phyloP scores from a whole-genome alignment of 2,329 filamentous ascomycete species.

The Penicillium polonicum region DNA sequence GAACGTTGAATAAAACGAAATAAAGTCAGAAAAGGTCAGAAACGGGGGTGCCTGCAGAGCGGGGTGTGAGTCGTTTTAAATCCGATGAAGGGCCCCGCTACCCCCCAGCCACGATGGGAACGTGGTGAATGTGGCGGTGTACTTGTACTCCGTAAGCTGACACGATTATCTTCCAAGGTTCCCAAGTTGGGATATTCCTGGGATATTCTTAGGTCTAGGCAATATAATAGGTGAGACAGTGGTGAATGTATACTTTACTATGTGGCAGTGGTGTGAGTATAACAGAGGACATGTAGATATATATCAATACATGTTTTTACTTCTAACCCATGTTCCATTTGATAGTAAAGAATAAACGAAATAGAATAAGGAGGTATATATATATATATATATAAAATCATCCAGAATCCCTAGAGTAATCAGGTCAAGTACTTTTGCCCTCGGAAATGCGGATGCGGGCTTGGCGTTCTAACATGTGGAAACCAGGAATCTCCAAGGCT shows the following conservation, averaged over 20 bases:
- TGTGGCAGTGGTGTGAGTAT: not conserved
- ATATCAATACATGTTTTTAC: not conserved
- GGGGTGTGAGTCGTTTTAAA: slow-evolving; percentile 7
- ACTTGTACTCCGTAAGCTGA: not conserved
- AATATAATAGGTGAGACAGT: not conserved
- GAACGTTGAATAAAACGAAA: not conserved
- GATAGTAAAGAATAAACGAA: no score
- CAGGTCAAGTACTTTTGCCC: not conserved
- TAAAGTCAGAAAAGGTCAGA: not conserved
- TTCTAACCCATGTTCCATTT: no score
- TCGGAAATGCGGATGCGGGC: not conserved
- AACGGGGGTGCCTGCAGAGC: slow-evolving; percentile 9
- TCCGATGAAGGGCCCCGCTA: slow-evolving; percentile 18
- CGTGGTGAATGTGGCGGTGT: slow-evolving; percentile 17
- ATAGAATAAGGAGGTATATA: not conserved
- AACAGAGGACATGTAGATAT: not conserved
- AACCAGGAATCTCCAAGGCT: not conserved
- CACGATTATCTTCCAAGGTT: not conserved
- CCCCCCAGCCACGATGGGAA: slow-evolving; percentile 24
- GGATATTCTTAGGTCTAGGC: not conserved
- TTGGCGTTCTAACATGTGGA: not conserved
- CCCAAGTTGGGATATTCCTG: not conserved
- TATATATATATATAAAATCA: not conserved
- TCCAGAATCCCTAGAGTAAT: not conserved
- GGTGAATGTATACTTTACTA: not conserved